Base-by-base conservation (phyloP, 139 green algal genomes). In the Chlorella sp. region DNA sequence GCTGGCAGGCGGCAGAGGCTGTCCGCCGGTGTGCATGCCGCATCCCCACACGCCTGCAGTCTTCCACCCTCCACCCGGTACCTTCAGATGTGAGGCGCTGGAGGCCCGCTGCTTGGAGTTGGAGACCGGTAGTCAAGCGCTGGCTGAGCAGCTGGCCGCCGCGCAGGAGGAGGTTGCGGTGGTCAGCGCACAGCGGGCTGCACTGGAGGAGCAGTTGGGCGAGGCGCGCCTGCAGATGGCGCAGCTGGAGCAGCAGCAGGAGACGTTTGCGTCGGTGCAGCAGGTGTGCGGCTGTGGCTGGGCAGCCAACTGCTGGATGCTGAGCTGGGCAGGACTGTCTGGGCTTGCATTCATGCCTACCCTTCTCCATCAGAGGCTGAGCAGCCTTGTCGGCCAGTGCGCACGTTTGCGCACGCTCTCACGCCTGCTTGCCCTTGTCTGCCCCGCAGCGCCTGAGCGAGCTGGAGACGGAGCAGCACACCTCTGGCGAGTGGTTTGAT, bases 401-500 rank as follows among this genome's bases (percentile, higher is more conserved):
- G n/a, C n/a, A n/a, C n/a, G n/a, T n/a, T n/a, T n/a, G n/a, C n/a
- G n/a, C n/a, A n/a, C n/a, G n/a, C n/a, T n/a, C n/a, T n/a, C n/a
- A n/a, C n/a, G n/a, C n/a, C n/a, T n/a, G n/a, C n/a, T n/a, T 75
- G 2, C 69, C 1, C 23, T 23, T 75, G 36, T 11, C 47, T 36
- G 9, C 25, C 47, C 47, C 73, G 80, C 80, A 80, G 69, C 69
- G 81, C 15, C 36, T 86, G 56, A 86, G 56, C 56, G 69, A 80
- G 69, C 81, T 86, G 51, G 81, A 86, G 55, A 75, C 55, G 1
- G 85, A 89, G 76, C 85, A 80, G 20, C 68, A 83, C 38, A 78
- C 25, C 65, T 44, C 55, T 23, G 44, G 36, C 16, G 75, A 78
- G 65, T 89, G 85, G 78, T 89, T 79, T 80, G 85, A 89, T n/a